Evolutionary conservation across 495 filamentous ascomycete species (phyloP).

Genomic region (Aspergillus homomorphus): DNA sequence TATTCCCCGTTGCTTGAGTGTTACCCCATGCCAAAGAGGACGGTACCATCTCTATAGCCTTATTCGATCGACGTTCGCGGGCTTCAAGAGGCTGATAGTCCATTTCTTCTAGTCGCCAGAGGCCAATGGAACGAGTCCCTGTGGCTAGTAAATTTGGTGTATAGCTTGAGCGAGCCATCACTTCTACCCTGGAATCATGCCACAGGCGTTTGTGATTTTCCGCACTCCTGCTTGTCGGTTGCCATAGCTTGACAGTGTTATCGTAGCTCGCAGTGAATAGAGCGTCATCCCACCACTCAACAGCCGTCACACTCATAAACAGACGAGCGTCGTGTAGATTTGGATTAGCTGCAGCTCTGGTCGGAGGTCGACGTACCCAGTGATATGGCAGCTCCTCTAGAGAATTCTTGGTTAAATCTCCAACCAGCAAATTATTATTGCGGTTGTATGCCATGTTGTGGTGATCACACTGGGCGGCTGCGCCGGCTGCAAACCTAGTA

Average conservation of each 20-base stretch:
- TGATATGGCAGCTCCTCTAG: conserved; percentile 71
- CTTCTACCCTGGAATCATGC: conserved; percentile 68
- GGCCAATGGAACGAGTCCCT: conserved; percentile 34
- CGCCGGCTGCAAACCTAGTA: conserved; percentile 54
- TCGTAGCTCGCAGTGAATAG: conserved; percentile 84
- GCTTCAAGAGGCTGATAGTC: conserved; percentile 18
- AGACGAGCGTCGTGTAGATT: conserved; percentile 64
- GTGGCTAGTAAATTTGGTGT: conserved; percentile 48
- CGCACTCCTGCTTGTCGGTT: conserved; percentile 33
- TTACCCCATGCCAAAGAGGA: conserved; percentile 73
- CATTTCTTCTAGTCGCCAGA: conserved; percentile 28
- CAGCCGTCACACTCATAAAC: conserved; percentile 73
- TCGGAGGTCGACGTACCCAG: conserved; percentile 53
- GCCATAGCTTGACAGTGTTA: conserved; percentile 74
- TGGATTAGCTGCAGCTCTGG: conserved; percentile 47
- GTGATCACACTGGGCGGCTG: conserved; percentile 68
- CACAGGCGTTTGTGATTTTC: conserved; percentile 49
- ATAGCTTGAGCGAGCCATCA: conserved; percentile 58
- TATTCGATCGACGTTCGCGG: conserved; percentile 27
- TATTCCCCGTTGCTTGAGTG: conserved; percentile 42
- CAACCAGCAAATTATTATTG: conserved; percentile 71
- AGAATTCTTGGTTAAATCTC: conserved; percentile 52
- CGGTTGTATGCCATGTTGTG: conserved; percentile 84
- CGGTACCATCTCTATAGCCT: conserved; percentile 56
- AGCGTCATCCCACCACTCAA: conserved; percentile 62